Evolutionary conservation across 495 filamentous ascomycete species (phyloP), one percentile per base, ranked within the genome.

Genomic region (Neurospora intermedia): DNA sequence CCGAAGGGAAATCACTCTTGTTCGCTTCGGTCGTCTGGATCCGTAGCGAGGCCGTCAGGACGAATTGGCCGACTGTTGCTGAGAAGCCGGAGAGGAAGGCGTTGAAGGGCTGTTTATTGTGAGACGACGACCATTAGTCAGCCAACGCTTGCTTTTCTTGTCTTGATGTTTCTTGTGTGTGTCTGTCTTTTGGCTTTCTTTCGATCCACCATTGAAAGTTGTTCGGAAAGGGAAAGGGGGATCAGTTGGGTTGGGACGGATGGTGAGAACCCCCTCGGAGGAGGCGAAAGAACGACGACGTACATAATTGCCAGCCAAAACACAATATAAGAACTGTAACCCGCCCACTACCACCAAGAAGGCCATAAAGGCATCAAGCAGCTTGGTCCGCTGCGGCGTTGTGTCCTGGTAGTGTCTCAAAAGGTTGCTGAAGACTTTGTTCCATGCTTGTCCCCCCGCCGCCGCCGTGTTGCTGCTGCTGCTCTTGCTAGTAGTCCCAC

Each of bases 11-110:
- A 62, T 92, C 90, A 39, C 80, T 77, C 83, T 91, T 90, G 81
- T 94, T 94, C 75, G 88, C 90, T 73, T 87, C 87, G 73, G 90
- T 93, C 62, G 94, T 97, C 81, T 99, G 96, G 83, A 99, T 98
- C 69, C 96, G 88, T 77, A 99, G 87, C 75, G 89, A 89, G 72
- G 87, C 89, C 89, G 70, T 71, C 70, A 98, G 88, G 46, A 99
- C 96, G 82, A 99, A 99, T 80, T 99, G 96, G 23, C 96, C 96
- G 69, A 99, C 95, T 3, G 96, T 96, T 13, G 95, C 95, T 59
- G 88, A 90, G 86, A 99, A 99, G 62, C 96, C 96, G 41, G 94
- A 91, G 54, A 99, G 87, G 85, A 99, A 99, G 76, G 96, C 96
- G 82, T 99, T 99, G 88, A 99, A 99, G 9, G 96, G 96, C 94